Evolutionary conservation across 441 rosid species (phyloP).

Genomic region (Syzygium syzygioides): DNA sequence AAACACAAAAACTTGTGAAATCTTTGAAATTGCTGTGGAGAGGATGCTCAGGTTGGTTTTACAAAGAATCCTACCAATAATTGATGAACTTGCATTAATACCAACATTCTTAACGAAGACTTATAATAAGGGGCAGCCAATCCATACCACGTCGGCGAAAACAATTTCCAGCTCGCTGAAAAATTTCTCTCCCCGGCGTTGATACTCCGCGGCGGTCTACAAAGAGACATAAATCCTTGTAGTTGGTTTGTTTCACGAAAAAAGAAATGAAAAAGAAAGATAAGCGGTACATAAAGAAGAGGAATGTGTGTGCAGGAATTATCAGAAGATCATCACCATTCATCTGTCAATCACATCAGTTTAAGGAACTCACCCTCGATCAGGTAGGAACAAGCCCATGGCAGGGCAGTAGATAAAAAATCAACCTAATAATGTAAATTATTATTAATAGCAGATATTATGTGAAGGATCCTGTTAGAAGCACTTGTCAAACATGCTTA

Average conservation of each 20-base stretch:
- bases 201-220: constrained; percentile 93
- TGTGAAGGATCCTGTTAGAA: neutral
- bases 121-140: neutral
- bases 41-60: neutral
- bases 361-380: neutral
- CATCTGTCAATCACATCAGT: neutral
- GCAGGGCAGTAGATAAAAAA: neutral
- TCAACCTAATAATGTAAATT: neutral
- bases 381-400: neutral
- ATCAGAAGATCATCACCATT: neutral
- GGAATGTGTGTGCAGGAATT: neutral
- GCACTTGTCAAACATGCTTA: neutral
- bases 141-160: constrained; percentile 86
- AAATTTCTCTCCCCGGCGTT: constrained; percentile 87
- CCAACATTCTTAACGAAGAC: neutral
- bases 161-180: constrained; percentile 91
- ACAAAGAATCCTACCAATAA: neutral
- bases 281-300: neutral
- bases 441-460: neutral
- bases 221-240: neutral
- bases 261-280: neutral
- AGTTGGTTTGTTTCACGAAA: neutral
- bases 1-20: neutral
- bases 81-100: neutral
- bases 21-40: neutral